Evolutionary conservation across 345 rosid genomes (phyloP), one percentile per base, ranked within the genome.

Genomic region (Anacardium occidentale): DNA sequence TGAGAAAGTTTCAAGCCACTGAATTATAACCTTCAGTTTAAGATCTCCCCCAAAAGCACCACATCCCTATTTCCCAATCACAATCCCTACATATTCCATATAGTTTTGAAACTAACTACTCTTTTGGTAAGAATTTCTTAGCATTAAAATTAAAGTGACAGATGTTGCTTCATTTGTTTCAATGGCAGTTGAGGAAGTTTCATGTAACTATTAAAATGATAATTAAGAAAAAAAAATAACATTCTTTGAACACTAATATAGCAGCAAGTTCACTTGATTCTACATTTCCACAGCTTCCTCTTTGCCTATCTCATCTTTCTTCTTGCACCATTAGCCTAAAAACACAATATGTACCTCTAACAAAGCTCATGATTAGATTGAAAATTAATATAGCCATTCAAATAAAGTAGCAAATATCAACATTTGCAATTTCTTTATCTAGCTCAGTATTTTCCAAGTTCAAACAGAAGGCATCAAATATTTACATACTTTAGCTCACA

Each of bases 61-160:
- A n/a, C n/a, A n/a, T 17, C 98, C 98, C 98, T 98, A 92, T 78
- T 92, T 95, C 57, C 99, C 99, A 0, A 96, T 92, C 12, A 82
- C 99, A 61, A 95, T 81, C 73, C 96, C 92, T 50, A 81, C 77
- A 64, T 25, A 68, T 73, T 84, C 86, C 81, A 87, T 85, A 55
- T 54, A 53, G 29, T 77, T 77, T 50, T 67, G 42, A 74, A 53
- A 69, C 65, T 44, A 53, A 26, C 66, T 71, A 70, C 71, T 71
- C 71, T 76, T 75, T 70, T 67, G 64, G 62, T 70, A 21, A 63
- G 79, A 70, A 64, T 60, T 70, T 74, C 80, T 51, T 4, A 54
- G 66, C 60, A n/a, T n/a, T n/a, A n/a, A n/a, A n/a, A 47, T 53
- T 60, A 69, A 34, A 59, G 29, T 65, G 74, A 45, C 60, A 17